Conservation (phyloP, 2,329 filamentous ascomycete genomes). For the Claviceps fusiformis region DNA sequence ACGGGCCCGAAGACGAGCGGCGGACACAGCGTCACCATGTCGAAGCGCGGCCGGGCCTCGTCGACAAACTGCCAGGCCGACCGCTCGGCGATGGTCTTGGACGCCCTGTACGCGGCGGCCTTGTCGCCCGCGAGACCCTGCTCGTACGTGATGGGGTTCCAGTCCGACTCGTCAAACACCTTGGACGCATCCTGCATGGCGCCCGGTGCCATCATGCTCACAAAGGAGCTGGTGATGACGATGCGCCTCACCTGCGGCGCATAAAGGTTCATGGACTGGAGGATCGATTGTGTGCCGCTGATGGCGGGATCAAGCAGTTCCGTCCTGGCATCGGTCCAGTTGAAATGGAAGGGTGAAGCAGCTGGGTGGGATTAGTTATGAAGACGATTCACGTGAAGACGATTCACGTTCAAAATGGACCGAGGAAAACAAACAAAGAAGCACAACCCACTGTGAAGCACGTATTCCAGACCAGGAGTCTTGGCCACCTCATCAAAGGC, state of each 20-base stretch:
- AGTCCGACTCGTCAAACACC: conserved; percentile 33
- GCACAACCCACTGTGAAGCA: conserved; percentile 32
- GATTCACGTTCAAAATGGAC: no score
- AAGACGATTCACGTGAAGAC: no score
- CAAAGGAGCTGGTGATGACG: conserved; percentile 46
- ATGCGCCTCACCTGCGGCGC: conserved; percentile 54
- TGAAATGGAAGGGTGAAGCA: conserved; percentile 45
- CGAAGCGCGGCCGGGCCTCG: conserved; percentile 29
- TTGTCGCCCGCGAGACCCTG: conserved; percentile 24
- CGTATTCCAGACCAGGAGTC: conserved; percentile 36
- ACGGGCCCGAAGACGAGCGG: conserved; percentile 42
- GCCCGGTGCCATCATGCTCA: conserved; percentile 31
- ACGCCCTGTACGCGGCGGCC: conserved; percentile 36
- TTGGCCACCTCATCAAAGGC: conserved; percentile 57
- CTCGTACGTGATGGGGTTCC: conserved; percentile 38
- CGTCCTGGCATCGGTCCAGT: conserved; percentile 33
- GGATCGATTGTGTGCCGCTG: conserved; percentile 52
- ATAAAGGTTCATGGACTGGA: conserved; percentile 51
- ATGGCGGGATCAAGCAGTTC: conserved; percentile 46
- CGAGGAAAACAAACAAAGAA: no score
- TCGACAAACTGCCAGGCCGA: conserved; percentile 40
- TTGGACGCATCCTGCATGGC: conserved; percentile 23
- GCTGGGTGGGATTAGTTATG: conserved; percentile 11
- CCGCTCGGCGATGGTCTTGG: conserved; percentile 40
- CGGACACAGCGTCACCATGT: conserved; percentile 40